Base-by-base conservation (phyloP, 164 flowering plant genomes). In the Warburgia ugandensis region DNA sequence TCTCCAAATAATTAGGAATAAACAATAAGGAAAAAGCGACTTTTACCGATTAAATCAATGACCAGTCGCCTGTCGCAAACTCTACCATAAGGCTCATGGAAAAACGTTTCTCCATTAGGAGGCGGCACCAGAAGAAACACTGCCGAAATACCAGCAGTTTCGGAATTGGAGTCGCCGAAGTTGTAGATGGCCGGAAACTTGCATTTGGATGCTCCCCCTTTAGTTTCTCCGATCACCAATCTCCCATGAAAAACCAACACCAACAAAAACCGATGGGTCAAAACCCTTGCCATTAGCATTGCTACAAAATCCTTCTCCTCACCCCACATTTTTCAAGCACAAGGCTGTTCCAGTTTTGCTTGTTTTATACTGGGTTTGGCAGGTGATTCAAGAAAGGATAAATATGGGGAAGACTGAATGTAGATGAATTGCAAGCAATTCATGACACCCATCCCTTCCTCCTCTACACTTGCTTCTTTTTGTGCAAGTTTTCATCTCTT, bases 121-220 rank as follows among this genome's bases (percentile, higher is more conserved):
- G 57, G 61, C 45, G 41, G 56, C 2, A 68, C 33, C 2, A 46
- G 52, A 5, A 5, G 6, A n/a, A 70, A 35, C 1, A 68, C 76
- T 0, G 79, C 77, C 0, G 75, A 70, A 6, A 45, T 56, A 1
- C 55, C 67, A 0, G 79, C 80, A 0, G 80, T 75, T 23, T 71
- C 83, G 0, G 80, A 78, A 55, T 78, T 78, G 6, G 83, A 78
- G 56, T 77, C 83, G 1, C 78, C 78, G 44, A 73, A 70, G 62
- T 75, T 78, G 67, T 45, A 78, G 0, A 78, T 64, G 0, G 78
- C 78, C 1, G 69, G 78, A 38, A 72, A 72, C 5, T 42, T 12
- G 48, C 71, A 72, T 19, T 10, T 12, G 1, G 38, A 5, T 16
- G n/a, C 14, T 17, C 20, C 21, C 12, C n/a, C n/a, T n/a, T n/a